Base-by-base conservation (phyloP, 208 protist species). In the Trichomonas vaginalis region DNA sequence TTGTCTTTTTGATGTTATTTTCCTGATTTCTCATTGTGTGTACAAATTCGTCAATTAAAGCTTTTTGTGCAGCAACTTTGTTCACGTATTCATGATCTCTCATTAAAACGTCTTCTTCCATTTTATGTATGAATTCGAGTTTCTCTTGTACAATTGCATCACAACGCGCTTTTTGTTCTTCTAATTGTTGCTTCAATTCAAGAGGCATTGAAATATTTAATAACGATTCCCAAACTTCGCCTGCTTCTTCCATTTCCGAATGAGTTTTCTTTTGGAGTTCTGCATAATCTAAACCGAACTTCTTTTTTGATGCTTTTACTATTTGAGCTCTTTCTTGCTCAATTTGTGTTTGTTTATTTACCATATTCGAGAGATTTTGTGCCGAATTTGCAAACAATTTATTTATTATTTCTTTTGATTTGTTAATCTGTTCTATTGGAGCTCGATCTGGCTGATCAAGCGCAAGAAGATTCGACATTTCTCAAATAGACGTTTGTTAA, bases 81-180 rank as follows among this genome's bases (percentile, higher is more conserved):
- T 92, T 92, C 14, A 92, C 86, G 46, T 92, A 92, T 51, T 92
- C 86, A 32, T 92, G 86, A 47, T 92, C 86, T 92, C 86, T 48
- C 45, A 23, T 48, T 15, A 51, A 51, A 3, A 92, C 86, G 35
- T 92, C 86, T 35, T 92, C 0, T 92, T 92, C 45, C 15, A 92
- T 12, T 21, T 92, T 45, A 51, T 48, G 32, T 6, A 92, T 92
- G n/a, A 51, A 92, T 35, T 23, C 86, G 14, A 92, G 86, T 40
- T 92, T 92, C 45, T 56, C 27, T 51, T 48, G 35, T 12, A 92
- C 42, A 56, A 92, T 39, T 12, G 12, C 40, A 49, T 92, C 86
- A 6, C 40, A 23, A 10, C 17, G 14, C 37, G 42, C 45, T 39
- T 51, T 92, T 51, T 92, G 86, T n/a, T 92, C 17, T 37, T 51